Evolutionary conservation across 2,329 filamentous ascomycete genomes (phyloP).

Genomic region (Setomelanomma holmii): DNA sequence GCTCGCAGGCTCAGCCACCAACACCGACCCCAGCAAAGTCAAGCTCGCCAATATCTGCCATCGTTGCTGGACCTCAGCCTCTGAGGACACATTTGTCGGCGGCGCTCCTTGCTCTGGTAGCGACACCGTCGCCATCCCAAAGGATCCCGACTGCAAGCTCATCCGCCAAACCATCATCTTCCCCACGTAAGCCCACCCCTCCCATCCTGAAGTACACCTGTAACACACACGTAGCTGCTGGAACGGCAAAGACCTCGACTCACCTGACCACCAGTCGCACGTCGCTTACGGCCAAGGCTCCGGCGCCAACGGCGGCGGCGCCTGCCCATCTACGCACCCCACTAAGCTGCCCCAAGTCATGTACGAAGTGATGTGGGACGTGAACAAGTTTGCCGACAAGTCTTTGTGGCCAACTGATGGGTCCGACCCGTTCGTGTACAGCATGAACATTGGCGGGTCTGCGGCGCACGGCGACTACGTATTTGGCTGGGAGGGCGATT

Average conservation of each 20-base stretch:
- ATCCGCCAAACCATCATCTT: constrained; percentile 63
- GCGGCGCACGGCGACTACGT: constrained; percentile 51
- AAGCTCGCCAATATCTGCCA: constrained; percentile 40
- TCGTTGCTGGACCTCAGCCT: constrained; percentile 52
- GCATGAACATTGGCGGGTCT: constrained; percentile 42
- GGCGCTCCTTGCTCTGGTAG: constrained; percentile 58
- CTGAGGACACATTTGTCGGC: constrained; percentile 57
- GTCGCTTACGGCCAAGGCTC: constrained; percentile 55
- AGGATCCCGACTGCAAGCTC: constrained; percentile 57
- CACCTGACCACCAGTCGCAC: constrained; percentile 49
- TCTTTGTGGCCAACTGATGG: constrained; percentile 42
- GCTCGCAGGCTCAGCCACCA: constrained; percentile 39
- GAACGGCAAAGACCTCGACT: constrained; percentile 43
- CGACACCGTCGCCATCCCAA: constrained; percentile 60
- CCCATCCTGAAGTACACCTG: not conserved
- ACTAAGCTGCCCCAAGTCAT: constrained; percentile 45
- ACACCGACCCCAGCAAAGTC: constrained; percentile 41
- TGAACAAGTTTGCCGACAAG: constrained; percentile 39
- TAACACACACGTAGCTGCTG: constrained; percentile 23
- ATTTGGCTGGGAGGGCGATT: constrained; percentile 55
- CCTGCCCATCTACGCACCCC: constrained; percentile 52
- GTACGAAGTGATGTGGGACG: constrained; percentile 48
- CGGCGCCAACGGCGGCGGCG: constrained; percentile 56
- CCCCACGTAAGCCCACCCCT: constrained; percentile 27
- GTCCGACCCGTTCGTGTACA: constrained; percentile 42